Evolutionary conservation across 129 eudicot species (phyloP).

Genomic region (Glebionis coronaria): DNA sequence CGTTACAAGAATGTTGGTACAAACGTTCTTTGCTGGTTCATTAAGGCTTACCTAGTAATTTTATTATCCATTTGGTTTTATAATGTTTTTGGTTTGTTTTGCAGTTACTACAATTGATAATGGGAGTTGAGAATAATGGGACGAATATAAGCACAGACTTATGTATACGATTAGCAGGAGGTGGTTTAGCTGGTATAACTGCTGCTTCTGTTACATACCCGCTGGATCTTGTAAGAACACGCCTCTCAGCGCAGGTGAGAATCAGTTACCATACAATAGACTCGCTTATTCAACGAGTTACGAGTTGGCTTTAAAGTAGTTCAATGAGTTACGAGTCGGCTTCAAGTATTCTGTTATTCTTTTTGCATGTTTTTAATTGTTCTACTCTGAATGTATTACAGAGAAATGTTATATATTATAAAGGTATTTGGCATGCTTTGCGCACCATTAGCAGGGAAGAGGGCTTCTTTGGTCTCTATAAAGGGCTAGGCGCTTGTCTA

Average conservation of each 20-base stretch:
- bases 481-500: conserved; percentile 94
- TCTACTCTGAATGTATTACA: neutral
- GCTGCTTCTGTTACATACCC: conserved; percentile 94
- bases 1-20: conserved; percentile 99
- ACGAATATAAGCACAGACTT: conserved; percentile 65
- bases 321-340: too few species aligned
- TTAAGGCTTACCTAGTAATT: conserved; percentile 11
- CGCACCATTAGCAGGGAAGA: conserved; percentile 84
- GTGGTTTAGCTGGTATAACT: conserved; percentile 93
- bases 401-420: conserved; percentile 80
- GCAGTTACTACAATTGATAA: conserved; percentile 56
- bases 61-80: conserved; percentile 23
- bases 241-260: conserved; percentile 16
- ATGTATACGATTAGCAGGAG: conserved; percentile 73
- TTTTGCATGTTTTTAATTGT: too few species aligned
- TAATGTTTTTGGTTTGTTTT: neutral
- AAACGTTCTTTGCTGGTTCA: conserved; percentile 39
- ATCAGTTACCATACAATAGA: neutral
- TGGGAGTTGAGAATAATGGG: conserved; percentile 55
- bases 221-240: conserved; percentile 54
- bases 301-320: too few species aligned
- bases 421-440: conserved; percentile 84
- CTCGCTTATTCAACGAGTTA: neutral
- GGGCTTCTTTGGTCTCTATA: conserved; percentile 74
- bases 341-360: too few species aligned